Evolutionary conservation across 257 asterid genomes (phyloP), one percentile per base, ranked within the genome.

Genomic region (Plantago ovata): DNA sequence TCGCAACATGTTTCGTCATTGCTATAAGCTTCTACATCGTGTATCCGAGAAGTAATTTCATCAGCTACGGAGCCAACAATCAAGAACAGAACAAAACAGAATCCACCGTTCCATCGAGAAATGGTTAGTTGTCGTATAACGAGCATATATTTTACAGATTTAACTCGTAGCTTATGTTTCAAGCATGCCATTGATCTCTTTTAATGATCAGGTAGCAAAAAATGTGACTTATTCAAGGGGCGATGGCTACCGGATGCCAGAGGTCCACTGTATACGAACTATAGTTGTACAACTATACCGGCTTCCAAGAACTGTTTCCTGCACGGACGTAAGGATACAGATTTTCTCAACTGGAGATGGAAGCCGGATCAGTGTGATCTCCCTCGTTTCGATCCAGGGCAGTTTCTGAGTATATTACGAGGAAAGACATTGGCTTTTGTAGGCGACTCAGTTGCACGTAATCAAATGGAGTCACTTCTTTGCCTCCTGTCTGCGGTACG

Each of bases 401-500:
- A 2, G 0, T 88, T 88, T 62, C 74, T 88, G 0, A 22, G 28
- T 3, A 38, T 47, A 9, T 65, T 85, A 0, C 66, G 40, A 38
- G 89, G 84, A 12, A 88, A 77, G 75, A 81, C 72, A 1, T 33
- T n/a, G n/a, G n/a, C n/a, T n/a, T n/a, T n/a, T n/a, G n/a, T n/a
- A n/a, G n/a, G n/a, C n/a, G n/a, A n/a, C n/a, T n/a, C n/a, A n/a
- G n/a, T n/a, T n/a, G n/a, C n/a, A n/a, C n/a, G n/a, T n/a, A n/a
- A n/a, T n/a, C 96, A 87, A 28, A 69, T 83, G 81, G 95, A 88
- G 47, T 88, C 96, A 19, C 90, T 85, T 38, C 81, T 81, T 11
- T 87, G 96, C 62, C 77, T 82, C 38, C 66, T 84, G 38, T 80
- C 93, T 15, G 64, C 60, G 89, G 96, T 86, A 28, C 71, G 32